These are phyloP conservation scores for Gymnopilus dilepis DNA, from an alignment of 768 basidiomycete genomes.

Conservation along the genomic window DNA sequence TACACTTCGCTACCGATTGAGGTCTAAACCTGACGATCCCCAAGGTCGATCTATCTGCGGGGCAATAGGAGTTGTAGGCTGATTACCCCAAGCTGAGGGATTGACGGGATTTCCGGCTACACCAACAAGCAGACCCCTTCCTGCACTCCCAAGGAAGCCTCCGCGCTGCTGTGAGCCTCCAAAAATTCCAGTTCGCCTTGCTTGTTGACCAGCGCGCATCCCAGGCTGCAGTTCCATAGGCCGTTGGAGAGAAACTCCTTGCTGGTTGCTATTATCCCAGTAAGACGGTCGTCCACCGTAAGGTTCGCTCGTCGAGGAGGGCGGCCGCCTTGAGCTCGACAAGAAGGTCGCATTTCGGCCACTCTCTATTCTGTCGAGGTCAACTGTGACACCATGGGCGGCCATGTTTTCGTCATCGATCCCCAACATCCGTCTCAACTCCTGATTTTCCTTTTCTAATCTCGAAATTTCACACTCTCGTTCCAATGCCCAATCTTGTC, in stretches of 20 bases:
- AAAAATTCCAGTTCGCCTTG: conserved; percentile 65
- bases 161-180: conserved; percentile 47
- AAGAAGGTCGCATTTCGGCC: conserved; percentile 42
- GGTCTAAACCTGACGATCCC: conserved; percentile 32
- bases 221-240: conserved; percentile 57
- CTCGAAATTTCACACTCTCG: conserved; percentile 87
- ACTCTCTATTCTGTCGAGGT: conserved; percentile 52
- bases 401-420: conserved; percentile 67
- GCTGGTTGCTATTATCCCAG: conserved; percentile 41
- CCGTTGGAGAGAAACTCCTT: conserved; percentile 43
- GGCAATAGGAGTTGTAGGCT: conserved; percentile 41
- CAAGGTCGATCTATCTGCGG: conserved; percentile 51
- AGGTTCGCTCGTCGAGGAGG: conserved; percentile 28
- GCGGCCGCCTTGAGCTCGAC: conserved; percentile 37
- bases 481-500: conserved; percentile 85
- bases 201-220: conserved; percentile 56
- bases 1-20: conserved; percentile 20
- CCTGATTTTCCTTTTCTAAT: conserved; percentile 82
- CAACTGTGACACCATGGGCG: conserved; percentile 57
- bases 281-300: conserved; percentile 30
- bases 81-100: conserved; percentile 44
- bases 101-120: conserved; percentile 34
- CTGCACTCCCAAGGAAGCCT: conserved; percentile 37
- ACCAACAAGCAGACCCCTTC: conserved; percentile 30
- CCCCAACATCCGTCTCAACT: conserved; percentile 73